Base-by-base conservation (phyloP, 78 protist genomes). In the Guillardia theta region DNA sequence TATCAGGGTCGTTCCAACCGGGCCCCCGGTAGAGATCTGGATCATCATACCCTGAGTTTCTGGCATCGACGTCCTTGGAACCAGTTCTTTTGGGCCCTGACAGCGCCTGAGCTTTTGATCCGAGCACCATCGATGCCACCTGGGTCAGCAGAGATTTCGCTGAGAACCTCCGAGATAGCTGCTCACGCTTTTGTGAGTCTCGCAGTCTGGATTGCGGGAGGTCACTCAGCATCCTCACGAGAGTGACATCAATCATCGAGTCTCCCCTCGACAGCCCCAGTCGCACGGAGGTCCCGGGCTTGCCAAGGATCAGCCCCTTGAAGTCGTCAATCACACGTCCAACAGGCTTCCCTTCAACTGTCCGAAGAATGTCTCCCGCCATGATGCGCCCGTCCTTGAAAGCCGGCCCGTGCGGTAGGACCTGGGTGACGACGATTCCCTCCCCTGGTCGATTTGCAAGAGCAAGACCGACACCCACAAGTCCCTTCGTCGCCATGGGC, bases 261-360 rank as follows among this genome's bases (percentile, higher is more conserved):
- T 36, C 90, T 45, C 39, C 39, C 53, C 90, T 45, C 33, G 8
- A 10, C 18, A 78, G 24, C n/a, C 90, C 50, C 37, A 78, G 90
- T 27, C 45, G 50, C 4, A 78, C 90, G 1, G 39, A 30, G 15
- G 90, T 78, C 43, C 90, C 90, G 1, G 90, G 90, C 41, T 24
- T 27, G 50, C 90, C 90, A 27, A 78, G 90, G 0, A 78, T 78
- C 18, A 78, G 90, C 37, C 50, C 90, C 90, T 78, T 78, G 48
- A 78, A 46, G 18, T 37, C 90, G 53, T 78, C 90, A 22, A 78
- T 36, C 48, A 43, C 90, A 18, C 45, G 44, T 4, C 90, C 50
- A 0, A 43, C 90, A 46, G 10, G 10, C 43, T 48, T 45, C 43
- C 50, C 90, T 22, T 37, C 90, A 6, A 78, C 90, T 22, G 18